Conservation (phyloP, 1,139 yeast genomes). For the Sugiyamaella neomexicana region DNA sequence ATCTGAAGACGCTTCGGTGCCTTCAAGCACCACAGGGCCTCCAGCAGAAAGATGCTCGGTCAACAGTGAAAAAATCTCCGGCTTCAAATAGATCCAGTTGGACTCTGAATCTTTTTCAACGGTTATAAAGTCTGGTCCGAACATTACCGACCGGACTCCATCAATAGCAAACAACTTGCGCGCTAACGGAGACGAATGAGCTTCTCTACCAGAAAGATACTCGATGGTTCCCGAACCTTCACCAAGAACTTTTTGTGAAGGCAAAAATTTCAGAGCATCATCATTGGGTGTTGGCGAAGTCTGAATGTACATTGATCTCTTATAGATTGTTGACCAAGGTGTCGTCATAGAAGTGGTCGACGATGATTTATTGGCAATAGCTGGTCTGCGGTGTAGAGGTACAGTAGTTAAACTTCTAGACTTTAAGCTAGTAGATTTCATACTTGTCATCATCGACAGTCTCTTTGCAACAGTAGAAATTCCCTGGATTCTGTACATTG, state of each 20-base stretch:
- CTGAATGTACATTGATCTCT: constrained; percentile 46
- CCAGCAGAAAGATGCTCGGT: constrained; percentile 86
- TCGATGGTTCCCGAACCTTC: constrained; percentile 52
- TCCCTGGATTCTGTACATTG: constrained; percentile 4
- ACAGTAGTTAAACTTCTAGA: background rate
- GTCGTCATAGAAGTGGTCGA: background rate
- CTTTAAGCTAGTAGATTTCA: background rate
- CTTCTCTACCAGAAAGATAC: constrained; percentile 67
- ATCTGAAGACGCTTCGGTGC: constrained; percentile 52
- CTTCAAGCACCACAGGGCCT: constrained; percentile 49
- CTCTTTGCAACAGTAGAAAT: background rate
- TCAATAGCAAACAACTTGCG: constrained; percentile 73
- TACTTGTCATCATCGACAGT: background rate
- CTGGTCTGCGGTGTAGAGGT: background rate
- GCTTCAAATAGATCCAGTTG: constrained; percentile 77
- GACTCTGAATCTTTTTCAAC: constrained; percentile 63
- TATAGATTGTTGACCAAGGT: background rate
- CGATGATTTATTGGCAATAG: too few relatives aligned
- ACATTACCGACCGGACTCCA: constrained; percentile 85
- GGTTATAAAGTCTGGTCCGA: constrained; percentile 85
- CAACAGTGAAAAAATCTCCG: constrained; percentile 80
- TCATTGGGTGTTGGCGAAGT: constrained; percentile 84
- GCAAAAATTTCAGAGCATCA: constrained; percentile 86
- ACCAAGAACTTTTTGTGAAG: constrained; percentile 61
- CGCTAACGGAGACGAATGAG: constrained; percentile 81